These are phyloP conservation scores for Fonsecaea multimorphosa DNA, from an alignment of 2,329 filamentous ascomycete species.

Conservation along the genomic window DNA sequence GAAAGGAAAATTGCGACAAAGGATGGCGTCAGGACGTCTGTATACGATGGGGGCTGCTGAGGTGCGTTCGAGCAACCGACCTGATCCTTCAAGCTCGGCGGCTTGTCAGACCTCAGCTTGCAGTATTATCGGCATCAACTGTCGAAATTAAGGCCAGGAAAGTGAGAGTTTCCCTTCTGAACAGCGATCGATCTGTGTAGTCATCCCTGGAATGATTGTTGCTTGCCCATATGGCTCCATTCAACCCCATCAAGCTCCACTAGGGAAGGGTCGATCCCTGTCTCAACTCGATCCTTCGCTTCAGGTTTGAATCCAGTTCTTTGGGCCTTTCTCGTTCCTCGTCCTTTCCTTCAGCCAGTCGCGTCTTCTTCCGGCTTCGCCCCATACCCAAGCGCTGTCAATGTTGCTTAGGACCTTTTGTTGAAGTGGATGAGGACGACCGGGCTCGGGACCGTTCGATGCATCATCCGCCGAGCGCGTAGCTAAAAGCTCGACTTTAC, in stretches of 20 bases:
- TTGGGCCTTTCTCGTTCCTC: neutral
- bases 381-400: neutral
- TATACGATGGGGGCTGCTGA: neutral
- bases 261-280: constrained; percentile 4
- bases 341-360: neutral
- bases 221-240: constrained; percentile 7
- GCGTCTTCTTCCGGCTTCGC: neutral
- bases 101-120: neutral
- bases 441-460: neutral
- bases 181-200: constrained; percentile 15
- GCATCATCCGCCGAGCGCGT: neutral
- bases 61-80: neutral
- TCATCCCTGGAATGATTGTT: constrained; percentile 6
- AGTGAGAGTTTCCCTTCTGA: constrained; percentile 6
- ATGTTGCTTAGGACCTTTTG: neutral
- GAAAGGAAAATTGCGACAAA: neutral
- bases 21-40: neutral
- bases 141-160: neutral
- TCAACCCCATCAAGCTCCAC: constrained; percentile 15
- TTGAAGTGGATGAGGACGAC: neutral
- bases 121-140: neutral
- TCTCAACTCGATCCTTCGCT: constrained; percentile 12
- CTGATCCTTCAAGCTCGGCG: constrained; percentile 1
- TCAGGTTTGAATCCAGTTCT: constrained; percentile 12
- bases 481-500: neutral